Evolutionary conservation across 805 yeast species (phyloP).

Genomic region (Candida germanica): DNA sequence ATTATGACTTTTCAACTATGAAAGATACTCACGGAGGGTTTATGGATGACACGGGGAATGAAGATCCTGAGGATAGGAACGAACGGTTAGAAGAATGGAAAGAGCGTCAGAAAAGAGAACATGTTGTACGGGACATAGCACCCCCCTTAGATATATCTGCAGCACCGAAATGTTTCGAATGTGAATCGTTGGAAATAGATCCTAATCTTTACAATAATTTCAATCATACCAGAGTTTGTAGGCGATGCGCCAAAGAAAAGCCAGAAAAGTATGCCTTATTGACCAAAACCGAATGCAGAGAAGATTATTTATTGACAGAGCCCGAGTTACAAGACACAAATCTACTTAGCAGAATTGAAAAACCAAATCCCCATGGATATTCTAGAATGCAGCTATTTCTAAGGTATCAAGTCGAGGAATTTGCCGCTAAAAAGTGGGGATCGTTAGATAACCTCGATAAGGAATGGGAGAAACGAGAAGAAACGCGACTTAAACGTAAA

Average conservation of each 20-base stretch:
- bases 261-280: conserved; percentile 89
- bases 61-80: conserved; percentile 13
- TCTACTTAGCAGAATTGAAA: conserved; percentile 73
- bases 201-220: conserved; percentile 67
- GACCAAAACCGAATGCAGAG: conserved; percentile 93
- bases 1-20: conserved; percentile 89
- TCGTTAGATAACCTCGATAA: conserved; percentile 81
- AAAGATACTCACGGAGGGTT: conserved; percentile 87
- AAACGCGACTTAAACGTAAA: conserved; percentile 62
- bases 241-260: conserved; percentile 61
- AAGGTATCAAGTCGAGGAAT: conserved; percentile 89
- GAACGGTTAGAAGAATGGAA: conserved; percentile 45
- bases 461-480: conserved; percentile 89
- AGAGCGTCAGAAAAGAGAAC: conserved; percentile 40
- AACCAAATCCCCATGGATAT: conserved; percentile 93
- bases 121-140: conserved; percentile 49
- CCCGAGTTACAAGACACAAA: conserved; percentile 77
- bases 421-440: conserved; percentile 93
- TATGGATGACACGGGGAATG: conserved; percentile 31
- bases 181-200: conserved; percentile 79
- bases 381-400: conserved; percentile 90
- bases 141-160: conserved; percentile 70
- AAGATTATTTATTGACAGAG: conserved; percentile 89
- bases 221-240: conserved; percentile 68
- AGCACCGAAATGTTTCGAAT: conserved; percentile 83